phyloP scores from a whole-genome alignment of 1,284 basidiomycete species.

The Sporisorium graminicola region DNA sequence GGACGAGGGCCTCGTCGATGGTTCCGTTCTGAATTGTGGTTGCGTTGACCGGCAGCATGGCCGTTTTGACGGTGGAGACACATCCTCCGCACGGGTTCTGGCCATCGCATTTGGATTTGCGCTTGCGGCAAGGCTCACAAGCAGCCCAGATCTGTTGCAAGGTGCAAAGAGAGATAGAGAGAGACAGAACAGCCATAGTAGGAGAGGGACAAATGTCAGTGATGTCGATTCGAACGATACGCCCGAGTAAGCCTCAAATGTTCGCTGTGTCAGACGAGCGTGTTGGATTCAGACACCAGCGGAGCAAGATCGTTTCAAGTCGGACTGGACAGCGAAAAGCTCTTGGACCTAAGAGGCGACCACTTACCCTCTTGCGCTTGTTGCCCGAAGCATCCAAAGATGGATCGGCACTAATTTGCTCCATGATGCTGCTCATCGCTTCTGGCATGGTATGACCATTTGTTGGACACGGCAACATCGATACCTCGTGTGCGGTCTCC shows the following conservation, averaged over 20 bases:
- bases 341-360: no score
- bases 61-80: conserved; percentile 48
- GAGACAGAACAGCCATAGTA: background rate
- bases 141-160: conserved; percentile 56
- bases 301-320: background rate
- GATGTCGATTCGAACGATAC: background rate
- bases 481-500: background rate
- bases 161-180: background rate
- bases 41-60: conserved; percentile 42
- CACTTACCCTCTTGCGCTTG: conserved; percentile 48
- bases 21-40: conserved; percentile 26
- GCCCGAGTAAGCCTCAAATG: background rate
- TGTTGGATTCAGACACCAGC: background rate
- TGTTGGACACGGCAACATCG: background rate
- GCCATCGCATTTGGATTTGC: conserved; percentile 59
- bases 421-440: conserved; percentile 31
- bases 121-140: conserved; percentile 57
- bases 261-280: background rate
- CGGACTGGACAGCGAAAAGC: background rate
- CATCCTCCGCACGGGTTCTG: conserved; percentile 55
- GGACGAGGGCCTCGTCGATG: conserved; percentile 33
- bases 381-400: conserved; percentile 30
- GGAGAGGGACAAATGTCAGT: background rate
- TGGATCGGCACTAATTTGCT: conserved; percentile 13
- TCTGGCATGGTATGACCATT: conserved; percentile 17